Evolutionary conservation across 495 filamentous ascomycete genomes (phyloP).

Genomic region (Aspergillus taichungensis): DNA sequence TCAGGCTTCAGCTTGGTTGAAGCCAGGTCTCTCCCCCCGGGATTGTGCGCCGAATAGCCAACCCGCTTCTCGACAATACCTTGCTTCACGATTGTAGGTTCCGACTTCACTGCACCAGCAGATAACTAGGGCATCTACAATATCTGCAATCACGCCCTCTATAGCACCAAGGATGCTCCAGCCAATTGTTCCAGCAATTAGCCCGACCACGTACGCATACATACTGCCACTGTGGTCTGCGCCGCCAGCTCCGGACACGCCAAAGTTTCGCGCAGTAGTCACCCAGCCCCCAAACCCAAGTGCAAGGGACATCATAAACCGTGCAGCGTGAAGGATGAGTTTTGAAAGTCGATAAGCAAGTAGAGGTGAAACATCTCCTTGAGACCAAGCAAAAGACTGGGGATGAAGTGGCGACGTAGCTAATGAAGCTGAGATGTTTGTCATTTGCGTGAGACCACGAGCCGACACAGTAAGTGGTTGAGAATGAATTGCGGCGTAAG

Average conservation of each 20-base stretch:
- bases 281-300: constrained; percentile 97
- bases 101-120: constrained; percentile 89
- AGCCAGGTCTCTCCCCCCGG: too few species aligned
- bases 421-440: constrained; percentile 56
- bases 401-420: constrained; percentile 47
- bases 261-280: constrained; percentile 69
- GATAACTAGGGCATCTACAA: constrained; percentile 84
- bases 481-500: constrained; percentile 90
- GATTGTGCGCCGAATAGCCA: constrained; percentile 60
- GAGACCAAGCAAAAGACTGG: constrained; percentile 29
- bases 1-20: constrained; percentile 1
- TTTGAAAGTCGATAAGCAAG: constrained; percentile 82
- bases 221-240: constrained; percentile 62
- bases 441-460: constrained; percentile 65
- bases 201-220: constrained; percentile 89
- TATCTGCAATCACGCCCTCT: constrained; percentile 84
- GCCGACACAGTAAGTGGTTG: constrained; percentile 68
- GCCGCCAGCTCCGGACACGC: constrained; percentile 42
- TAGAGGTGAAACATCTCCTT: constrained; percentile 33
- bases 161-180: constrained; percentile 94
- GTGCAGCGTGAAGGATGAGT: constrained; percentile 79
- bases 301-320: constrained; percentile 79
- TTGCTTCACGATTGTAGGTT: constrained; percentile 55
- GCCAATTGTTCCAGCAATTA: constrained; percentile 86
- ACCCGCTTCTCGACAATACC: constrained; percentile 80